Evolutionary conservation across 257 asterid genomes (phyloP), one percentile per base, ranked within the genome.

Genomic region (Cordia subcordata): DNA sequence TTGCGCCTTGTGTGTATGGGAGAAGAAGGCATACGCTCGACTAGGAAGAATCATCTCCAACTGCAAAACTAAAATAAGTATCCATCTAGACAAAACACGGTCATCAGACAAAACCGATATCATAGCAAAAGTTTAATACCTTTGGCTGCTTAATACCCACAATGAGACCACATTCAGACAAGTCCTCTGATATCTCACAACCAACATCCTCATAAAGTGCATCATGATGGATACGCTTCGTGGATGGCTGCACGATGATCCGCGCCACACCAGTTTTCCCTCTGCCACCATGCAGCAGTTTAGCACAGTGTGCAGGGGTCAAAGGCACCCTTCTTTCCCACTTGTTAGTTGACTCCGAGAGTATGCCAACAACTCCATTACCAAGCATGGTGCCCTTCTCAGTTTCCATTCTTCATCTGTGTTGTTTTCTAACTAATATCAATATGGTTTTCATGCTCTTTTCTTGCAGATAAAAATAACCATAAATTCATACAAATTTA

Each of bases 301-400:
- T 72, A 39, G 99, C 99, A 70, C 99, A 92, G 74, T 88, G 99
- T 16, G 96, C 73, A 40, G 96, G 99, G 38, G 96, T 82, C 35
- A 92, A 70, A 9, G 99, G 99, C 53, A 66, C 96, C 77, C 99
- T 79, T 69, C 96, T 82, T 77, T 92, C 99, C 99, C 99, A 92
- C 77, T 88, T 92, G 68, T 88, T 92, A 4, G 99, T 92, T 61
- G 96, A 80, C 84, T 92, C 99, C 0, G 96, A 80, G 65, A 92
- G 91, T 61, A 92, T 81, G 22, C 99, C 99, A 17, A 92, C 73
- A 44, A 92, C 86, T 65, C 99, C 96, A 49, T 88, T 88, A 4
- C 99, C 96, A 57, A 92, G 81, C 99, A 88, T 88, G 53, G 49
- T 57, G 56, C 35, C 33, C 38, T 55, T 49, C 51, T 54, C 56